Percentiles rank a stretch among this genome's conserved stretches.
Conservation (phyloP, 2,329 filamentous ascomycete genomes). For the Trichoderma citrinoviride region DNA sequence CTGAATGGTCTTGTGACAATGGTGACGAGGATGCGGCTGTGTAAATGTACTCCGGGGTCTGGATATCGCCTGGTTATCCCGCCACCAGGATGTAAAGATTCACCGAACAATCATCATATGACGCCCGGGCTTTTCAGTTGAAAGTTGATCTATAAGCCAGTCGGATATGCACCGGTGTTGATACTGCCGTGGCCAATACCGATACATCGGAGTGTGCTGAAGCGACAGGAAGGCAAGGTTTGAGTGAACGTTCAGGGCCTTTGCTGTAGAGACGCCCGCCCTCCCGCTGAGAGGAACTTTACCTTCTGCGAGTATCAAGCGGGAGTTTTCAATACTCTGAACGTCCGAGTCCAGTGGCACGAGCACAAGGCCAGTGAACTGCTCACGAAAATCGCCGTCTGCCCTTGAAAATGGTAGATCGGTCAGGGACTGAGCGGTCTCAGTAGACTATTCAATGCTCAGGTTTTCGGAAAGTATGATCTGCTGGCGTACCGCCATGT, state of each 20-base stretch:
- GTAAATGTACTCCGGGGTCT: constrained; percentile 14
- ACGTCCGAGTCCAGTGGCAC: too few species aligned
- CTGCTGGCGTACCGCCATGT: not conserved
- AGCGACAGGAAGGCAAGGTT: not conserved
- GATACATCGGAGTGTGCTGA: not conserved
- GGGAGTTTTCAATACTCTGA: too few species aligned
- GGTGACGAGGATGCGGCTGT: not conserved
- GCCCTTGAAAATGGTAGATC: not conserved
- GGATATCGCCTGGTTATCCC: not conserved
- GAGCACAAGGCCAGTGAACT: too few species aligned
- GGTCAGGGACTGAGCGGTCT: not conserved
- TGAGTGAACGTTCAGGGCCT: not conserved
- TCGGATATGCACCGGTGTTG: not conserved
- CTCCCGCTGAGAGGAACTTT: too few species aligned
- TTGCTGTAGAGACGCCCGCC: too few species aligned
- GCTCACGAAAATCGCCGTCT: too few species aligned
- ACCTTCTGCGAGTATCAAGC: too few species aligned
- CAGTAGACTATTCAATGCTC: not conserved
- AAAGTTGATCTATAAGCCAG: not conserved
- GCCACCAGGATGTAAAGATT: not conserved
- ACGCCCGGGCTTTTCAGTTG: not conserved
- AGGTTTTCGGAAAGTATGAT: not conserved
- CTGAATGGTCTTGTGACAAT: constrained; percentile 5
- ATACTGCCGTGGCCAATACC: not conserved
- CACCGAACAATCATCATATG: not conserved